phyloP scores from a whole-genome alignment of 805 yeast genomes.

The Myxozyma geophila region DNA sequence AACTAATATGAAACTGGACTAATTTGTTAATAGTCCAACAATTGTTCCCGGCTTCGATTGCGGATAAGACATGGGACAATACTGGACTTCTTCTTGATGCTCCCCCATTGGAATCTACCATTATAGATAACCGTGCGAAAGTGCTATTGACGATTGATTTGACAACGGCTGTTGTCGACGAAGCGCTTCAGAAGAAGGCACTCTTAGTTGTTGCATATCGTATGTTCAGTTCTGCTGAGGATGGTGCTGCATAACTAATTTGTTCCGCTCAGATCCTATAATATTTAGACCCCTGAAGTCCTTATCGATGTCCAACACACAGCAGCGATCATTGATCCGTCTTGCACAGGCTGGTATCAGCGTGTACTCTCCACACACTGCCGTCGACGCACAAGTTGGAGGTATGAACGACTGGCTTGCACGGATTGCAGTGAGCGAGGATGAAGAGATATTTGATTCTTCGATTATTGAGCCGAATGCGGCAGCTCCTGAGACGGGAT shows the following conservation, averaged over 20 bases:
- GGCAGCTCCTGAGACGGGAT: conserved; percentile 46
- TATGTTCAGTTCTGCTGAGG: conserved; percentile 10
- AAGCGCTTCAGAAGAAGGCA: conserved; percentile 62
- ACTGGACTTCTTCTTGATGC: conserved; percentile 84
- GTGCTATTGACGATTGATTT: conserved; percentile 80
- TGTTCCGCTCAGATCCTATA: conserved; percentile 63
- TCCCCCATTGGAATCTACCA: conserved; percentile 46
- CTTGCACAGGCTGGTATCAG: conserved; percentile 78
- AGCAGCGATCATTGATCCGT: conserved; percentile 74
- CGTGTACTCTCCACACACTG: conserved; percentile 95
- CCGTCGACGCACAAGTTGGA: conserved; percentile 87
- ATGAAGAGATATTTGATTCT: conserved; percentile 40
- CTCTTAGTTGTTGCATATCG: conserved; percentile 78
- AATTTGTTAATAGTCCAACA: conserved; percentile 56
- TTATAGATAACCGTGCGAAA: conserved; percentile 39
- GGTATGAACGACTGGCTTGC: conserved; percentile 96
- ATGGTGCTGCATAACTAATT: too few species aligned
- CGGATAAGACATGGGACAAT: conserved; percentile 93
- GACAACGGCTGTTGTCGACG: conserved; percentile 81
- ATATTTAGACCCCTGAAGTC: conserved; percentile 86
- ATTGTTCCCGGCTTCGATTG: conserved; percentile 77
- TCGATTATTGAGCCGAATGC: conserved; percentile 74
- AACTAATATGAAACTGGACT: background rate
- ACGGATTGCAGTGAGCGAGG: conserved; percentile 53
- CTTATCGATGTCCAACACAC: conserved; percentile 71